phyloP scores from a whole-genome alignment of 176 grass and related monocot species.

The Phoenix dactylifera region DNA sequence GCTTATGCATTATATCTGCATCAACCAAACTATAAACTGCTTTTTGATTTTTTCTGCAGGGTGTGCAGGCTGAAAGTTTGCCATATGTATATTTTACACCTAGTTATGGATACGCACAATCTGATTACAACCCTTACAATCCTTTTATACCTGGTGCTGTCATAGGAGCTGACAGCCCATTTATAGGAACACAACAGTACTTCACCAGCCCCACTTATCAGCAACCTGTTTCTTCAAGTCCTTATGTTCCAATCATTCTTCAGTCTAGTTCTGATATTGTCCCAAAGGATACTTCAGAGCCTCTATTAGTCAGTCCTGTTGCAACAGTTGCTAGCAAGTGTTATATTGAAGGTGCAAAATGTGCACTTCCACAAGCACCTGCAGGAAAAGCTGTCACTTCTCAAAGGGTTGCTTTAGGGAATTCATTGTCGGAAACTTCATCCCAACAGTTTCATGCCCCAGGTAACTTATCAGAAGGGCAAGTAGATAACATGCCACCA shows the following conservation, averaged over 20 bases:
- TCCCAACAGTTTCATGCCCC: conserved; percentile 45
- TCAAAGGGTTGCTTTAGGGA: conserved; percentile 25
- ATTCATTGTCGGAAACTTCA: conserved; percentile 26
- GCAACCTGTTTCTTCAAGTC: conserved; percentile 30
- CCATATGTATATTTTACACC: conserved; percentile 50
- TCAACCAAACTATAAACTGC: too few species aligned
- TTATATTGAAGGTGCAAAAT: conserved; percentile 13
- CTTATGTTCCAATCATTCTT: conserved; percentile 53
- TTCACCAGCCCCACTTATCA: conserved; percentile 40
- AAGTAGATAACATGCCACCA: conserved; percentile 27
- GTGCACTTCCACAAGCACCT: conserved; percentile 18
- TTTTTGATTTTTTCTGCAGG: conserved; percentile 20
- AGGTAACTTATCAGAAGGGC: conserved; percentile 34
- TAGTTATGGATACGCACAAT: conserved; percentile 49
- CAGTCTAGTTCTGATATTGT: conserved; percentile 42
- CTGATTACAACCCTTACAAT: conserved; percentile 54
- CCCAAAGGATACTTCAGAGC: conserved; percentile 24
- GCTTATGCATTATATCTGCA: too few species aligned
- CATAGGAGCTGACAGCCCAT: conserved; percentile 33
- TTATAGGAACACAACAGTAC: conserved; percentile 40
- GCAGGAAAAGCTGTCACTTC: conserved; percentile 32
- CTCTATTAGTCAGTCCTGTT: conserved; percentile 16
- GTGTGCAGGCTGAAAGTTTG: conserved; percentile 42
- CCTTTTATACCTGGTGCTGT: conserved; percentile 37
- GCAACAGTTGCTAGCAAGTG: conserved; percentile 28